These are phyloP conservation scores for Hydrangea macrophylla DNA, from an alignment of 148 eudicot species.

Conservation along the genomic window DNA sequence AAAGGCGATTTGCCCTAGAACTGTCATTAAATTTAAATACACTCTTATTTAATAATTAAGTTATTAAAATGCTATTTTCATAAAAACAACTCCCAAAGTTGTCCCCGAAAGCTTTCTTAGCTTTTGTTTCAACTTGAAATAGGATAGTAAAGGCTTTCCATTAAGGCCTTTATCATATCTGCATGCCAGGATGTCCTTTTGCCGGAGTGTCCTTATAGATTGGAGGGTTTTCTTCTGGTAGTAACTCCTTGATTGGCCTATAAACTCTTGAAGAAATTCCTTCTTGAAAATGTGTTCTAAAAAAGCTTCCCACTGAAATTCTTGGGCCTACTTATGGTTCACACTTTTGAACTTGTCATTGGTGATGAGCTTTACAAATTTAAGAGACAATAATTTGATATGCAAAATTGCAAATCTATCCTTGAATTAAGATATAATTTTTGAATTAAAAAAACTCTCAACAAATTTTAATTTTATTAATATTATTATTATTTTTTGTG, in stretches of 20 bases:
- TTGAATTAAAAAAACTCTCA: too few species aligned
- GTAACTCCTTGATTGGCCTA: slow-evolving; percentile 20
- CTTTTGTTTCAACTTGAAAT: slow-evolving; percentile 29
- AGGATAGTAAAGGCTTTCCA: slow-evolving; percentile 22
- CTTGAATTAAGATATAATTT: too few species aligned
- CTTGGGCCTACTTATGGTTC: slow-evolving; percentile 19
- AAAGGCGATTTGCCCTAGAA: too few species aligned
- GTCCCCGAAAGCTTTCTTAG: neutral
- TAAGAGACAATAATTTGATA: neutral
- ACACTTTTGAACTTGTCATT: slow-evolving; percentile 27
- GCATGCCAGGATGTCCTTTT: slow-evolving; percentile 19
- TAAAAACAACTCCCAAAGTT: too few species aligned
- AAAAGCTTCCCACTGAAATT: slow-evolving; percentile 18
- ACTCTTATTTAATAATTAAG: too few species aligned
- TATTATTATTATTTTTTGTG: too few species aligned
- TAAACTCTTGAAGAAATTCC: slow-evolving; percentile 7
- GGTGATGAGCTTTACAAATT: slow-evolving; percentile 20
- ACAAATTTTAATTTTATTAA: too few species aligned
- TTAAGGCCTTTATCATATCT: slow-evolving; percentile 31
- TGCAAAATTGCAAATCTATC: too few species aligned
- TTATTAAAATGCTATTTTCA: too few species aligned
- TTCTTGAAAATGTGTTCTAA: slow-evolving; percentile 3
- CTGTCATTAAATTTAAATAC: too few species aligned
- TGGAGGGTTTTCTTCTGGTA: slow-evolving; percentile 23
- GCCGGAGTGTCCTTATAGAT: slow-evolving; percentile 22